Conservation (phyloP, 352 stramenopile species). For the Lagenidium giganteum region DNA sequence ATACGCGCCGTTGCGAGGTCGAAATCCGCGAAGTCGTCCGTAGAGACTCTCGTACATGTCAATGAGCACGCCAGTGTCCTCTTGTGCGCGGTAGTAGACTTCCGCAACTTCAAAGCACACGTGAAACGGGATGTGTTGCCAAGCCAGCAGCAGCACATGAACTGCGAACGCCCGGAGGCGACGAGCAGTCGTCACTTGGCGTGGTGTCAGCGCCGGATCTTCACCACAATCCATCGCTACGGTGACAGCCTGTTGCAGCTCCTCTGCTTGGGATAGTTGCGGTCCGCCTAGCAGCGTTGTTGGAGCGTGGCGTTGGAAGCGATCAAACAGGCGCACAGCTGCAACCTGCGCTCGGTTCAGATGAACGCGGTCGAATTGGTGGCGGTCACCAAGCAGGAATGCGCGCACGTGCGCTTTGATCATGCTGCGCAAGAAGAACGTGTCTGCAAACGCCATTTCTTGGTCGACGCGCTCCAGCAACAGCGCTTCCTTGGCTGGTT, state of each 20-base stretch:
- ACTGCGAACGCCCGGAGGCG: too few relatives aligned
- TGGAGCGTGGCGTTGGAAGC: conserved; percentile 18
- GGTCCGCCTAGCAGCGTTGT: too few relatives aligned
- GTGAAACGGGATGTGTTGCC: conserved; percentile 51
- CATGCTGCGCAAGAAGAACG: conserved; percentile 45
- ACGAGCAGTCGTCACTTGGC: too few relatives aligned
- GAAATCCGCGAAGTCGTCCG: conserved; percentile 31
- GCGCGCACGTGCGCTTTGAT: conserved; percentile 43
- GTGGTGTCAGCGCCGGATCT: too few relatives aligned
- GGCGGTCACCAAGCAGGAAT: too few relatives aligned
- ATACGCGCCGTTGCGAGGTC: conserved; percentile 23
- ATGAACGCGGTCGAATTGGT: conserved; percentile 36
- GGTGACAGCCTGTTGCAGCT: background rate
- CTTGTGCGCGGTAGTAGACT: conserved; percentile 31
- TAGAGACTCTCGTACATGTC: conserved; percentile 57
- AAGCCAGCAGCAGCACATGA: conserved; percentile 36
- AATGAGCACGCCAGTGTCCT: conserved; percentile 15
- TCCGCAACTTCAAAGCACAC: conserved; percentile 63
- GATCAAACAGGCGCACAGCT: conserved; percentile 27
- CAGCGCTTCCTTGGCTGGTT: conserved; percentile 48
- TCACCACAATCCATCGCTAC: background rate
- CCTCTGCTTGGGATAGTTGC: too few relatives aligned
- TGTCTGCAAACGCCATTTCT: conserved; percentile 41
- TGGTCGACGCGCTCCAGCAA: conserved; percentile 47
- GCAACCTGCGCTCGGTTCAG: conserved; percentile 23